Percentiles rank a stretch among this genome's conserved stretches.
Evolutionary conservation across 2,329 filamentous ascomycete genomes (phyloP).

Genomic region (Fonsecaea nubica): DNA sequence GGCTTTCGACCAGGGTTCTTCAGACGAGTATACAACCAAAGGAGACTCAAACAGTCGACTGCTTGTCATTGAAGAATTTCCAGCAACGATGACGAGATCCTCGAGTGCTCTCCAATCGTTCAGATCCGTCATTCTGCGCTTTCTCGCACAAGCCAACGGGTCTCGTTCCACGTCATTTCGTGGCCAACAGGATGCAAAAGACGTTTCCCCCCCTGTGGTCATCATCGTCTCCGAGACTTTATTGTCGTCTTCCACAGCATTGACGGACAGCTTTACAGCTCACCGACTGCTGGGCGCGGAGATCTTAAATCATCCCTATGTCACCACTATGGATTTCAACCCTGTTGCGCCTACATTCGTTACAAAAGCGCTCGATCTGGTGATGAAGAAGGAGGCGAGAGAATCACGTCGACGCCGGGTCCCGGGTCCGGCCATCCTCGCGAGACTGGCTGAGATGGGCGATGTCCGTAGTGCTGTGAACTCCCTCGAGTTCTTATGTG

Average conservation of each 20-base stretch:
- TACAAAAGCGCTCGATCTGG: conserved; percentile 78
- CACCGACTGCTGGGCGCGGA: conserved; percentile 87
- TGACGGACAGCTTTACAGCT: conserved; percentile 89
- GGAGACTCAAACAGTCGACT: conserved; percentile 55
- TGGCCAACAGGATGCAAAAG: conserved; percentile 41
- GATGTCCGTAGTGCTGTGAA: conserved; percentile 93
- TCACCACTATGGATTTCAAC: conserved; percentile 88
- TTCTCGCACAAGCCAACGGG: conserved; percentile 71
- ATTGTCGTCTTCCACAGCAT: conserved; percentile 81
- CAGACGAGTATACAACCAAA: conserved; percentile 20
- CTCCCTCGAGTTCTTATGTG: conserved; percentile 87
- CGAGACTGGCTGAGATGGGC: conserved; percentile 80
- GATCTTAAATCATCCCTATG: conserved; percentile 79
- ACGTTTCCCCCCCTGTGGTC: conserved; percentile 73
- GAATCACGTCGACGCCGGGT: conserved; percentile 76
- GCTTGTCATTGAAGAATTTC: conserved; percentile 82
- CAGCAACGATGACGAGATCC: conserved; percentile 72
- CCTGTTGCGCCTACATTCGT: conserved; percentile 85
- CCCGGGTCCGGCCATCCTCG: conserved; percentile 79
- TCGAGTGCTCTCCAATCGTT: conserved; percentile 73
- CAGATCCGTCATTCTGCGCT: conserved; percentile 75
- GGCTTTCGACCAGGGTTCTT: conserved; percentile 49
- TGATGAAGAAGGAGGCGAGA: conserved; percentile 84
- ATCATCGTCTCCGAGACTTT: conserved; percentile 92
- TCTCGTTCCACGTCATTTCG: conserved; percentile 55